Evolutionary conservation across 192 early-diverging fungal genomes (phyloP).

Genomic region (Cetraspora pellucida): DNA sequence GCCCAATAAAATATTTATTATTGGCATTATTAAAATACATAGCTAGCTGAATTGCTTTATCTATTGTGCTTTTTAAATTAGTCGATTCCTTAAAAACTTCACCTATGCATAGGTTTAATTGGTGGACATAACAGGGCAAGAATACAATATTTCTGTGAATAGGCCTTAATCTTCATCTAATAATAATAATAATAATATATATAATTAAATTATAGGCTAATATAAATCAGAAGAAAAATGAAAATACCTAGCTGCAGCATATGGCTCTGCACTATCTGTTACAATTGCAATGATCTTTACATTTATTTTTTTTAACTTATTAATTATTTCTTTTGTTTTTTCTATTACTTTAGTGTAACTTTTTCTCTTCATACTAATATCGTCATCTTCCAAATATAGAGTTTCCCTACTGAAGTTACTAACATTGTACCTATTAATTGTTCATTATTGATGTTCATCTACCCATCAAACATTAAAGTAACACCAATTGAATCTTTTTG

Average conservation of each 20-base stretch:
- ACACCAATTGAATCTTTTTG: not conserved
- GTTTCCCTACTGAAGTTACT: too few relatives aligned
- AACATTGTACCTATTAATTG: not conserved
- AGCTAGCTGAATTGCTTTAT: not conserved
- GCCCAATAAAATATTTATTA: not conserved
- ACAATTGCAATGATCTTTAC: not conserved
- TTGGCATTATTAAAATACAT: not conserved
- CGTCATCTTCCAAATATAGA: not conserved
- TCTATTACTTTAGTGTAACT: not conserved
- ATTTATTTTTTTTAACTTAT: not conserved
- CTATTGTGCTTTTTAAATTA: not conserved
- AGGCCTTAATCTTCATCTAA: not conserved
- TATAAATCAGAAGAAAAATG: not conserved
- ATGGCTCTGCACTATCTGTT: not conserved
- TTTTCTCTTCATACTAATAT: not conserved
- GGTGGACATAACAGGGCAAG: not conserved
- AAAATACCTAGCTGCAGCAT: not conserved
- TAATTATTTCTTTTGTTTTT: not conserved
- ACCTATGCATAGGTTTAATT: not conserved
- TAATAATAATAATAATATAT: not conserved
- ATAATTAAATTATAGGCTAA: not conserved
- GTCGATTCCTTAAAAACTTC: not conserved
- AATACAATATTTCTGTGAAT: not conserved
- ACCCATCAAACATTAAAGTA: not conserved
- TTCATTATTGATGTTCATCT: not conserved